These are phyloP conservation scores for Lentithecium fluviatile DNA, from an alignment of 495 filamentous ascomycete genomes.

Conservation along the genomic window DNA sequence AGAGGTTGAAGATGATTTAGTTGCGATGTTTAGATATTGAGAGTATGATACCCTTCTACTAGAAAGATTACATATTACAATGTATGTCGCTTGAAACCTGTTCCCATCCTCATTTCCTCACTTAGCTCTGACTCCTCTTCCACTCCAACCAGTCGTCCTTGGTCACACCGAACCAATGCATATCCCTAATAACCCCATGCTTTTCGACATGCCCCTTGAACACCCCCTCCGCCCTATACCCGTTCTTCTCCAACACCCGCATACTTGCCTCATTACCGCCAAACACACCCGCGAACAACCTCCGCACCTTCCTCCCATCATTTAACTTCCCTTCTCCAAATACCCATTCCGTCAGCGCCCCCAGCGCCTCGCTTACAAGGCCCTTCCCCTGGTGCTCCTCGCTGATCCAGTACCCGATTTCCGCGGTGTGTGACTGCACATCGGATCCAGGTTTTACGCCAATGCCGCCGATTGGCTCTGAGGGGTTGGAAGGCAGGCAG, in stretches of 20 bases:
- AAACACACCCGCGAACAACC: constrained; percentile 31
- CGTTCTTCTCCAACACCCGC: constrained; percentile 34
- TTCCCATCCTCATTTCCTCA: no score
- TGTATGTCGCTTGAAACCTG: neutral
- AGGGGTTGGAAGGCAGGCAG: constrained; percentile 7
- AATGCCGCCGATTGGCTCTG: constrained; percentile 36
- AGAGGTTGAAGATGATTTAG: constrained; percentile 19
- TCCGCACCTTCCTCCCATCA: constrained; percentile 16
- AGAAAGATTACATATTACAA: neutral
- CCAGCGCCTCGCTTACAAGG: constrained; percentile 31
- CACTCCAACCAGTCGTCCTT: constrained; percentile 32
- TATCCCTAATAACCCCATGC: constrained; percentile 34
- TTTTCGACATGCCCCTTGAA: constrained; percentile 35
- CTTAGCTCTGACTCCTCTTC: neutral
- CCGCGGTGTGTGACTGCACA: constrained; percentile 34
- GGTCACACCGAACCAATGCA: constrained; percentile 23
- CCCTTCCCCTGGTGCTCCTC: constrained; percentile 38
- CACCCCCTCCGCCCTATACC: constrained; percentile 37
- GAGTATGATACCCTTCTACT: neutral
- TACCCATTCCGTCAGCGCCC: constrained; percentile 36
- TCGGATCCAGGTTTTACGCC: constrained; percentile 38
- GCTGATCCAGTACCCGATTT: constrained; percentile 43
- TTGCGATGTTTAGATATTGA: neutral
- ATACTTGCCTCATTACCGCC: constrained; percentile 37
- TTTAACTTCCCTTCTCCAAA: constrained; percentile 21